Base-by-base conservation (phyloP, 345 rosid species). In the Streptanthus diversifolius region DNA sequence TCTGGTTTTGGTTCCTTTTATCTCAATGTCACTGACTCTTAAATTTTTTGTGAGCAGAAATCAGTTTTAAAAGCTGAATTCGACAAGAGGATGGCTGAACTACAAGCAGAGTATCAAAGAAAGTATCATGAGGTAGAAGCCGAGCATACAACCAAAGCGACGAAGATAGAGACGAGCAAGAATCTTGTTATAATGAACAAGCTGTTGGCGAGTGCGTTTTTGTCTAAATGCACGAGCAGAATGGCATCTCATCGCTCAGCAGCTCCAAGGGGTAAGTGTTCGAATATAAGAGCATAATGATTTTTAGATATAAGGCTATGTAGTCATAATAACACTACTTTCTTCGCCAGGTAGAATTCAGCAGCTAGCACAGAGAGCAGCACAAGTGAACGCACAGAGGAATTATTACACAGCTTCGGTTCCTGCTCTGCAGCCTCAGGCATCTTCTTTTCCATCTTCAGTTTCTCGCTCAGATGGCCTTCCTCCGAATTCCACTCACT, bases 321-420 rank as follows among this genome's bases (percentile, higher is more conserved):
- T 62, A 24, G 22, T 61, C 68, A 53, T 33, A 62, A 39, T 54
- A 33, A 7, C 74, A 68, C 25, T 24, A 68, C 25, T 24, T 33
- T 35, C 30, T 43, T 35, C 37, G 53, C 11, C 80, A 77, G 80
- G 68, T 61, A 57, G 15, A 41, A 60, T 52, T 12, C 79, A 75
- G 35, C 71, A 63, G 62, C 79, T 68, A 69, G 75, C 60, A 40
- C 80, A 71, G 63, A 63, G 56, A 63, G 71, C 80, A 70, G 45
- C 61, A 70, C 66, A 55, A 21, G 39, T 63, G 22, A 45, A 2
- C 4, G 67, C 80, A 57, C 56, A 24, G 61, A 64, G 80, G 44
- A 71, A 65, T 70, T 48, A 65, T 70, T 22, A 14, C 30, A 33
- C 45, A 48, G 48, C 53, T 47, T 25, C 39, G 3, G 8, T 45